Conservation (phyloP, 1,284 basidiomycete species). For the Melampsora larici-populina region DNA sequence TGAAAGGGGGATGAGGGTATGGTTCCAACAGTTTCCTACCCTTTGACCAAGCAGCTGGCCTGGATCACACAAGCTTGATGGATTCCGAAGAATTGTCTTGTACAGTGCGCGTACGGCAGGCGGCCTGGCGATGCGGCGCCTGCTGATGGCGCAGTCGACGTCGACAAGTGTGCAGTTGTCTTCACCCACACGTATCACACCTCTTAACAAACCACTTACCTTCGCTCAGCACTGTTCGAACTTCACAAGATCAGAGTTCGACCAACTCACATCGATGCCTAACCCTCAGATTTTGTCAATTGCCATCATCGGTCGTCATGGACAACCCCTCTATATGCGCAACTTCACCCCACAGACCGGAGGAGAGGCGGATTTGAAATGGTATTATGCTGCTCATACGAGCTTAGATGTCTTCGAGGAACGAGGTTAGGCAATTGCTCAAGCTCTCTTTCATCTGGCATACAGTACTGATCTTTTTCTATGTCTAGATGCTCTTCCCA, state of each 20-base stretch:
- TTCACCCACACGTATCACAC: too few relatives aligned
- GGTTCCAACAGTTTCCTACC: background rate
- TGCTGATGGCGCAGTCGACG: too few relatives aligned
- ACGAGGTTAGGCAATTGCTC: conserved; percentile 17
- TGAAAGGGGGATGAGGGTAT: background rate
- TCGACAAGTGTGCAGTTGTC: too few relatives aligned
- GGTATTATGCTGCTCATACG: conserved; percentile 41
- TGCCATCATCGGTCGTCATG: conserved; percentile 30
- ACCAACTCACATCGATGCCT: background rate
- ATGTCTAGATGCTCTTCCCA: conserved; percentile 23
- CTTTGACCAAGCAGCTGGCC: background rate
- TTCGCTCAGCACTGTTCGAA: too few relatives aligned
- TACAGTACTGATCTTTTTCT: background rate
- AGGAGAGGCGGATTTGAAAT: conserved; percentile 37
- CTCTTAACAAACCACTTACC: too few relatives aligned
- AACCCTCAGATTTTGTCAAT: conserved; percentile 32
- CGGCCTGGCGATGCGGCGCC: too few relatives aligned
- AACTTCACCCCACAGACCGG: conserved; percentile 20
- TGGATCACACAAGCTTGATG: too few relatives aligned
- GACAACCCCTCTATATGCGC: conserved; percentile 27
- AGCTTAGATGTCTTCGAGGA: conserved; percentile 42
- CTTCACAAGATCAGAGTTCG: background rate
- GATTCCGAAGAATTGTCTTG: background rate
- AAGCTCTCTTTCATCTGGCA: too few relatives aligned
- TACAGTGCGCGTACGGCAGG: background rate